Percentiles rank a stretch among this genome's conserved stretches.
Conservation (phyloP, 352 stramenopile genomes). For the Phytophthora capsici region DNA sequence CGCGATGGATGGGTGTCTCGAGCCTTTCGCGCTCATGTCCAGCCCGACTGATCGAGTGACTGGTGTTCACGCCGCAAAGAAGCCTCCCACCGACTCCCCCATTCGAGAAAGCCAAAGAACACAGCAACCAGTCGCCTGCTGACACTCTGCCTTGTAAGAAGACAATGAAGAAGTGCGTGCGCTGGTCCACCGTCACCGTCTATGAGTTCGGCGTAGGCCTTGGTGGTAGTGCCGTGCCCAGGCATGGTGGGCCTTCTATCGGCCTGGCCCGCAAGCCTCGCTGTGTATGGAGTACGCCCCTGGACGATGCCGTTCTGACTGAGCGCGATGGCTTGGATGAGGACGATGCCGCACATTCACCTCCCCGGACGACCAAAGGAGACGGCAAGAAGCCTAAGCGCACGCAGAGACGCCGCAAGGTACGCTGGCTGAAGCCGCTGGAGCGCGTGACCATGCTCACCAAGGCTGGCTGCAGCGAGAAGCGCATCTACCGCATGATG, state of each 20-base stretch:
- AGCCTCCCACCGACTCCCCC: slow-evolving; percentile 4
- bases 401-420: slow-evolving; percentile 44
- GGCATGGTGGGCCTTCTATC: slow-evolving; percentile 57
- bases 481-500: slow-evolving; percentile 72
- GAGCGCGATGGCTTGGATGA: slow-evolving; percentile 27
- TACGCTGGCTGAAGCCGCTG: slow-evolving; percentile 69
- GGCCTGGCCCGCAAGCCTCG: slow-evolving; percentile 55
- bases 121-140: not conserved
- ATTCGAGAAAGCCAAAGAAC: slow-evolving; percentile 21
- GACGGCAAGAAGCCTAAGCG: slow-evolving; percentile 32
- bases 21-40: slow-evolving; percentile 4
- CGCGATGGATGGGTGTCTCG: slow-evolving; percentile 28
- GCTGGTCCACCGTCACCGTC: slow-evolving; percentile 67
- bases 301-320: slow-evolving; percentile 35
- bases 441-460: slow-evolving; percentile 69
- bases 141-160: not conserved
- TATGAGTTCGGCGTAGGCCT: slow-evolving; percentile 69
- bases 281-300: slow-evolving; percentile 52
- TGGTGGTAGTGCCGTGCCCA: slow-evolving; percentile 57
- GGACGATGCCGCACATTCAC: slow-evolving; percentile 3
- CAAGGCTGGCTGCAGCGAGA: slow-evolving; percentile 70
- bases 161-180: slow-evolving; percentile 55
- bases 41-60: slow-evolving; percentile 10
- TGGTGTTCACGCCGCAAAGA: slow-evolving; percentile 17
- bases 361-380: slow-evolving; percentile 4